Percentiles rank a stretch among this genome's conserved stretches.
phyloP scores from a whole-genome alignment of 805 yeast genomes.

The Lipomyces yamadae region DNA sequence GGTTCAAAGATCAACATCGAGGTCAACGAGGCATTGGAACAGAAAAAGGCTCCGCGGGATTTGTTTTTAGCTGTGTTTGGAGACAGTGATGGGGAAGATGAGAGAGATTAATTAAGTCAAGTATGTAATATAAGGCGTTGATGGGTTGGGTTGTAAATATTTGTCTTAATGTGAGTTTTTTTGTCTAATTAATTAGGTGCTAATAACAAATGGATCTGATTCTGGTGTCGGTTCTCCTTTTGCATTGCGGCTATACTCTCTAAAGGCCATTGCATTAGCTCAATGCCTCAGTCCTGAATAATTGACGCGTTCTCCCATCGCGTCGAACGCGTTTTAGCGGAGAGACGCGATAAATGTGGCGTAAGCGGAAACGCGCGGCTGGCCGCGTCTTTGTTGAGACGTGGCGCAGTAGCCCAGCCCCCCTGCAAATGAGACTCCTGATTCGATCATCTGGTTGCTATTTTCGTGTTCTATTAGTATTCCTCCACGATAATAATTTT shows the following conservation, averaged over 20 bases:
- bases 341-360: not conserved
- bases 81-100: slow-evolving; percentile 23
- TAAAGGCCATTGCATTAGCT: too few species aligned
- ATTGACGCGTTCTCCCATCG: too few species aligned
- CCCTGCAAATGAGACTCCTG: too few species aligned
- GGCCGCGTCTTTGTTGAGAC: not conserved
- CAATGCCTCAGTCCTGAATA: too few species aligned
- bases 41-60: slow-evolving; percentile 37
- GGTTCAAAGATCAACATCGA: slow-evolving; percentile 26
- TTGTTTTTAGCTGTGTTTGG: slow-evolving; percentile 40
- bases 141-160: not conserved
- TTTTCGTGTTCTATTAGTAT: too few species aligned
- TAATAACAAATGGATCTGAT: too few species aligned
- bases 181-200: too few species aligned
- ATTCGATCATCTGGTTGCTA: not conserved
- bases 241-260: too few species aligned
- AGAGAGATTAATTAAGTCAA: not conserved
- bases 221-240: too few species aligned
- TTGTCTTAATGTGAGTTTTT: not conserved
- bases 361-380: not conserved
- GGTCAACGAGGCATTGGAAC: slow-evolving; percentile 34
- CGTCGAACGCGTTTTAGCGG: not conserved
- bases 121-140: not conserved
- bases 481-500: not conserved
- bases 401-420: not conserved